phyloP scores from a whole-genome alignment of 495 filamentous ascomycete genomes.

The Cetradonia linearis region DNA sequence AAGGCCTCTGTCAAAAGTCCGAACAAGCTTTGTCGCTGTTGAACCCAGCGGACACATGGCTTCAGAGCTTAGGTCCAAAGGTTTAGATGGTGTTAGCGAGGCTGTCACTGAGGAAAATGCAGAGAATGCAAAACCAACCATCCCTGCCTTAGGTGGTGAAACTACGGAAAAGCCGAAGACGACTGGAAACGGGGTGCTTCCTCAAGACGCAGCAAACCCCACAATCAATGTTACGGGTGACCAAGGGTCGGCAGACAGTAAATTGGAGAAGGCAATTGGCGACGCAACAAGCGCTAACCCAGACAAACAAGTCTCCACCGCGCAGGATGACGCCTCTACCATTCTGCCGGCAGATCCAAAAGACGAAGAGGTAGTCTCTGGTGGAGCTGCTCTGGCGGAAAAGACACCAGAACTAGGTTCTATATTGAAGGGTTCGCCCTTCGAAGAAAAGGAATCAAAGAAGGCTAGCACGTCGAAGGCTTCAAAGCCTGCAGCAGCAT shows the following conservation, averaged over 20 bases:
- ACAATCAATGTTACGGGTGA: background rate
- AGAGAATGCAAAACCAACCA: conserved; percentile 1
- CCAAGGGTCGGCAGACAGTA: conserved; percentile 14
- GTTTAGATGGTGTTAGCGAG: conserved; percentile 10
- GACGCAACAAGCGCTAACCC: conserved; percentile 21
- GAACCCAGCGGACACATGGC: conserved; percentile 49
- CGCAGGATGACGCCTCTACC: conserved; percentile 27
- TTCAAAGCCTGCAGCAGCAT: conserved; percentile 3
- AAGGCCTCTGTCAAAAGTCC: conserved; percentile 64
- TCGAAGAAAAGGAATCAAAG: conserved; percentile 17
- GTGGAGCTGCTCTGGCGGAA: conserved; percentile 28
- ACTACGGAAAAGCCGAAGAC: background rate
- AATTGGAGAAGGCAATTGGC: conserved; percentile 1
- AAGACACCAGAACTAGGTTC: conserved; percentile 25
- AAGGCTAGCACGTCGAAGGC: conserved; percentile 1
- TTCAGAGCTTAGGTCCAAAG: conserved; percentile 9
- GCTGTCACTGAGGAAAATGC: background rate
- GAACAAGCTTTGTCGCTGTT: conserved; percentile 75
- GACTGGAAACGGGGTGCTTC: conserved; percentile 5
- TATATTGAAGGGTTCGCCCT: conserved; percentile 26
- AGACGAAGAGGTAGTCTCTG: conserved; percentile 29
- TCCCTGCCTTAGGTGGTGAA: background rate
- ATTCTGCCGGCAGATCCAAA: conserved; percentile 32
- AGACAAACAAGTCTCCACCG: conserved; percentile 33
- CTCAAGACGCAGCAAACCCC: conserved; percentile 17